phyloP scores from a whole-genome alignment of 2,329 filamentous ascomycete genomes.

The Teratosphaeria gauchensis region DNA sequence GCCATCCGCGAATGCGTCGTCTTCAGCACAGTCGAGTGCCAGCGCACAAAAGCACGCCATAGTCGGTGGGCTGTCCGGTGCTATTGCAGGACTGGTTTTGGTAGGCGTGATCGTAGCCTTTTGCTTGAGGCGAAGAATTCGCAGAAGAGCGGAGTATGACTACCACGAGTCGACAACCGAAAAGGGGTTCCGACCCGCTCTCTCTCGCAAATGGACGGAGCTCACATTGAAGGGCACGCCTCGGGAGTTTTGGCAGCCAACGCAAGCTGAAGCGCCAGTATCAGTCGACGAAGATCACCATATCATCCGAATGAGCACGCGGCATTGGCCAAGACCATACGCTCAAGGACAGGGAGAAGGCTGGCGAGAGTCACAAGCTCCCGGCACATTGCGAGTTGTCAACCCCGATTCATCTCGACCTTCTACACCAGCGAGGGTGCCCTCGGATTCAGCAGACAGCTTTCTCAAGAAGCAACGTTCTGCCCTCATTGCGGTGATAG shows the following conservation, averaged over 20 bases:
- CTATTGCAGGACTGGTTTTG: slow-evolving; percentile 21
- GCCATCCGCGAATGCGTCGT: not conserved
- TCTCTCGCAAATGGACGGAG: slow-evolving; percentile 7
- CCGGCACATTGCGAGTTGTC: slow-evolving; percentile 21
- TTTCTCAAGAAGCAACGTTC: slow-evolving; percentile 16
- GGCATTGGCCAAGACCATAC: slow-evolving; percentile 26
- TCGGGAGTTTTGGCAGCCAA: slow-evolving; percentile 8
- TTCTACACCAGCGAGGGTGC: slow-evolving; percentile 10
- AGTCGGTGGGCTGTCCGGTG: slow-evolving; percentile 22
- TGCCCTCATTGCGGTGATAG: slow-evolving; percentile 8
- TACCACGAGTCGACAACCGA: slow-evolving; percentile 6
- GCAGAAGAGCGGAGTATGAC: slow-evolving; percentile 2
- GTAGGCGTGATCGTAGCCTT: slow-evolving; percentile 19
- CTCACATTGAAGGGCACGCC: slow-evolving; percentile 9
- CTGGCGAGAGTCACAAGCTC: slow-evolving; percentile 19
- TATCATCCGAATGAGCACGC: slow-evolving; percentile 24
- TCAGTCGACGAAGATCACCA: slow-evolving; percentile 23
- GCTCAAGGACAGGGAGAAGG: slow-evolving; percentile 23
- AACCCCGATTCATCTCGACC: slow-evolving; percentile 24
- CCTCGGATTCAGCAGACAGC: slow-evolving; percentile 9
- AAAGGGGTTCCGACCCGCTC: slow-evolving; percentile 3
- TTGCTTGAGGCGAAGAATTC: slow-evolving; percentile 15
- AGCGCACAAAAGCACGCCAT: slow-evolving; percentile 18
- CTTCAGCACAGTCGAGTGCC: not conserved
- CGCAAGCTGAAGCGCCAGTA: slow-evolving; percentile 10